A percentile compares a stretch with the other conserved stretches of the same genome.
These are phyloP conservation scores for Hysterium pulicare DNA, from an alignment of 2,329 filamentous ascomycete genomes.

Conservation along the genomic window DNA sequence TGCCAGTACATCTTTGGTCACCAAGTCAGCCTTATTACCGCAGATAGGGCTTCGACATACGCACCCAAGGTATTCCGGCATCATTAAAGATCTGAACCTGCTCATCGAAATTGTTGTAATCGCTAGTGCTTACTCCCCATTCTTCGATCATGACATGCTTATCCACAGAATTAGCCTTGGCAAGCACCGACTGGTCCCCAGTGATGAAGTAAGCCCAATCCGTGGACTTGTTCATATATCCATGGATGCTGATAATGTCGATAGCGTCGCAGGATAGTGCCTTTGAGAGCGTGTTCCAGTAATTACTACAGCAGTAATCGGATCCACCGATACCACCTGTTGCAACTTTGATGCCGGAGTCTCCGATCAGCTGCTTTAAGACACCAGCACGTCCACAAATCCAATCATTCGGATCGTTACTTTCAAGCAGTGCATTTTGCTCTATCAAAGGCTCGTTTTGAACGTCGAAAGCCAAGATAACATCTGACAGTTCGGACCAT, in stretches of 20 bases:
- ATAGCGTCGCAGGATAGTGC: constrained; percentile 11
- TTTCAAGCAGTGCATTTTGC: constrained; percentile 1
- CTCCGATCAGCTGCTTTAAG: constrained; percentile 4
- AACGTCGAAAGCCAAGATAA: constrained; percentile 10
- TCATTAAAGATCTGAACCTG: constrained; percentile 12
- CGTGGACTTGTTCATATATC: constrained; percentile 10
- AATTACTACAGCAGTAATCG: constrained; percentile 10
- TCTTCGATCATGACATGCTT: constrained; percentile 14
- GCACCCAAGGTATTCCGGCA: constrained; percentile 12
- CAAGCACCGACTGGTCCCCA: constrained; percentile 7
- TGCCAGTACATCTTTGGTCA: constrained; percentile 10
- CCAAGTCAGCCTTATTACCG: neutral
- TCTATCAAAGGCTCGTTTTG: constrained; percentile 12
- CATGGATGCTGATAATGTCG: constrained; percentile 13
- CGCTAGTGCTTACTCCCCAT: constrained; percentile 11
- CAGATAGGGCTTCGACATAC: constrained; percentile 1
- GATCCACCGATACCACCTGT: constrained; percentile 12
- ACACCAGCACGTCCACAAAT: constrained; percentile 9
- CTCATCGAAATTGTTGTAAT: constrained; percentile 7
- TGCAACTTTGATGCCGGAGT: constrained; percentile 8
- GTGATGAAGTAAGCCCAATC: constrained; percentile 14
- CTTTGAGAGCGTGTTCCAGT: constrained; percentile 9
- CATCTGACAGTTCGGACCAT: constrained; percentile 8
- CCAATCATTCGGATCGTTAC: constrained; percentile 12
- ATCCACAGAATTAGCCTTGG: constrained; percentile 3